These are phyloP conservation scores for Senna siamea DNA, from an alignment of 306 rosid genomes.

Conservation along the genomic window DNA sequence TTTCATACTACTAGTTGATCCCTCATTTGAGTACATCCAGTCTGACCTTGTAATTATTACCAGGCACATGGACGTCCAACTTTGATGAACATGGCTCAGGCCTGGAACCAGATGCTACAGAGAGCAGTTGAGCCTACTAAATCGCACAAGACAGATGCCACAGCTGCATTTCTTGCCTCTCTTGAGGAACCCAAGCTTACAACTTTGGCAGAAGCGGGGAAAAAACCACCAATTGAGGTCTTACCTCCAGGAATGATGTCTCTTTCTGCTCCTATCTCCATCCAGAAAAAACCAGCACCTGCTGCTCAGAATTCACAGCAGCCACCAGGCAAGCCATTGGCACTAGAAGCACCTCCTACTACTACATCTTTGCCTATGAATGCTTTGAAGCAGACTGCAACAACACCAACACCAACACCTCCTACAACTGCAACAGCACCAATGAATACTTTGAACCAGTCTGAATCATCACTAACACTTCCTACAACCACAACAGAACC, in stretches of 20 bases:
- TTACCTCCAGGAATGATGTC: slow-evolving; percentile 93
- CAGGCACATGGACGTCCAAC: slow-evolving; percentile 99
- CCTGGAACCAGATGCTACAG: slow-evolving; percentile 91
- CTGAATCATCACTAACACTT: not conserved
- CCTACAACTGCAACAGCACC: not conserved
- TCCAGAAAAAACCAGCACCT: slow-evolving; percentile 72
- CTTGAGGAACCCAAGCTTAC: slow-evolving; percentile 94
- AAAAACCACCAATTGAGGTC: slow-evolving; percentile 88
- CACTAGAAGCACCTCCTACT: slow-evolving; percentile 74
- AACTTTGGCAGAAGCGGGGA: slow-evolving; percentile 87
- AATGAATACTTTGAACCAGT: not conserved
- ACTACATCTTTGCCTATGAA: slow-evolving; percentile 48
- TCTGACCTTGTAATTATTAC: slow-evolving; percentile 45
- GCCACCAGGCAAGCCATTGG: slow-evolving; percentile 68
- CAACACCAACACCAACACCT: slow-evolving; percentile 34
- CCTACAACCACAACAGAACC: not conserved
- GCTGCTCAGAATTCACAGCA: slow-evolving; percentile 61
- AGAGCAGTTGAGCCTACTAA: slow-evolving; percentile 83
- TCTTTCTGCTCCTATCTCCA: slow-evolving; percentile 63
- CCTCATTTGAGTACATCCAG: slow-evolving; percentile 29
- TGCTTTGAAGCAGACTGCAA: slow-evolving; percentile 51
- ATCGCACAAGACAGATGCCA: slow-evolving; percentile 75
- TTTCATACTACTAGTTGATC: slow-evolving; percentile 14
- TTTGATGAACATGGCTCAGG: slow-evolving; percentile 77
- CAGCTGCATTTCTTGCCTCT: slow-evolving; percentile 88